These are phyloP conservation scores for Talaromyces amestolkiae DNA, from an alignment of 2,329 filamentous ascomycete genomes.

Conservation along the genomic window DNA sequence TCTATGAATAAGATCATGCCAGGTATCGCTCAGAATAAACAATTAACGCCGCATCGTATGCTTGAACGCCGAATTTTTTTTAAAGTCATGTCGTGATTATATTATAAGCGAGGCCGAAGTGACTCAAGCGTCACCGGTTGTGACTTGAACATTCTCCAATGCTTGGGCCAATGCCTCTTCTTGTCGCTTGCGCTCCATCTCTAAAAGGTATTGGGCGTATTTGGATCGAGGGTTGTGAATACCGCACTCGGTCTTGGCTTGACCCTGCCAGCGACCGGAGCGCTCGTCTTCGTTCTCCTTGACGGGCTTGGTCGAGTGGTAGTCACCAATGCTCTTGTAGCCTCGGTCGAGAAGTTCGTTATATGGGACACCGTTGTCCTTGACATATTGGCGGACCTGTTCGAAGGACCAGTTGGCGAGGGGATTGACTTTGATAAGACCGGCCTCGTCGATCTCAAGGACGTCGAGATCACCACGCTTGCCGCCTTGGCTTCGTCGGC, in stretches of 20 bases:
- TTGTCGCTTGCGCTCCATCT: conserved; percentile 67
- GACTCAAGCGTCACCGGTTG: conserved; percentile 30
- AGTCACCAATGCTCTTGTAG: conserved; percentile 98
- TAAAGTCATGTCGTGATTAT: conserved; percentile 6
- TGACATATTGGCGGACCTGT: conserved; percentile 85
- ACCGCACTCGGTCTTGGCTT: conserved; percentile 93
- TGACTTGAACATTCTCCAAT: conserved; percentile 29
- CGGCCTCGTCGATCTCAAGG: conserved; percentile 86
- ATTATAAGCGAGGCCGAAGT: background rate
- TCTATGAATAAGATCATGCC: conserved; percentile 9
- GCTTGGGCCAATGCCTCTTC: conserved; percentile 54
- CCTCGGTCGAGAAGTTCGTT: conserved; percentile 85
- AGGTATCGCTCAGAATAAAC: conserved; percentile 10
- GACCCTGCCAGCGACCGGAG: conserved; percentile 94
- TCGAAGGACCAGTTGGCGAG: conserved; percentile 90
- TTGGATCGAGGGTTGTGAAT: conserved; percentile 97
- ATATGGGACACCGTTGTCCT: conserved; percentile 84
- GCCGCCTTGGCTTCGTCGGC: conserved; percentile 86
- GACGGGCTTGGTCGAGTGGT: conserved; percentile 93
- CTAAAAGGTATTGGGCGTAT: conserved; percentile 79
- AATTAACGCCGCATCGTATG: conserved; percentile 14
- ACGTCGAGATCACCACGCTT: conserved; percentile 87
- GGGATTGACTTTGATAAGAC: conserved; percentile 96
- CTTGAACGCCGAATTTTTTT: conserved; percentile 1
- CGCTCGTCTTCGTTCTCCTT: conserved; percentile 91